These are phyloP conservation scores for Boletus vinaceobasis DNA, from an alignment of 768 basidiomycete genomes.

Conservation along the genomic window DNA sequence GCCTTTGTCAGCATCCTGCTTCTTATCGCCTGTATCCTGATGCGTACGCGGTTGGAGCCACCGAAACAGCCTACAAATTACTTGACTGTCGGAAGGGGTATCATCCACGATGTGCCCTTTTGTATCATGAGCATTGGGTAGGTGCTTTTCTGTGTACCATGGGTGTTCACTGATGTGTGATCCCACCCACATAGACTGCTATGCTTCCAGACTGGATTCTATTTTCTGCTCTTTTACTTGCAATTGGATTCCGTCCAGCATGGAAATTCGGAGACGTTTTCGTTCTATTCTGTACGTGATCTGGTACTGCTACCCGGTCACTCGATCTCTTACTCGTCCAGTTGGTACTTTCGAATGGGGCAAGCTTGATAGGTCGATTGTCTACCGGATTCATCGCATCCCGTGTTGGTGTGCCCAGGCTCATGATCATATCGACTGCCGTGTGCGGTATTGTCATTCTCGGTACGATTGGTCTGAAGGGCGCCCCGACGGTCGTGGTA, in stretches of 20 bases:
- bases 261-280: slow-evolving; percentile 42
- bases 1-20: slow-evolving; percentile 39
- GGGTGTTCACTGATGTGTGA: background rate
- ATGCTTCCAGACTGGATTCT: slow-evolving; percentile 38
- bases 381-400: slow-evolving; percentile 44
- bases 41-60: slow-evolving; percentile 41
- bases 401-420: slow-evolving; percentile 41
- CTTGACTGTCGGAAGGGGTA: slow-evolving; percentile 12
- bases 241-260: slow-evolving; percentile 52
- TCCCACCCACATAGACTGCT: slow-evolving; percentile 7
- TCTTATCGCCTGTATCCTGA: slow-evolving; percentile 29
- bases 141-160: background rate
- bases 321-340: slow-evolving; percentile 14
- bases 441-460: slow-evolving; percentile 38
- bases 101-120: slow-evolving; percentile 15
- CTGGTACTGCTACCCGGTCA: background rate
- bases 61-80: slow-evolving; percentile 15
- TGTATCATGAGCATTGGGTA: slow-evolving; percentile 21
- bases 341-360: slow-evolving; percentile 52
- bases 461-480: slow-evolving; percentile 40
- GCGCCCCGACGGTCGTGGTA: slow-evolving; percentile 33
- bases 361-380: slow-evolving; percentile 48
- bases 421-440: slow-evolving; percentile 35
- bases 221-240: slow-evolving; percentile 53
- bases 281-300: slow-evolving; percentile 51